A percentile compares a stretch with the other conserved stretches of the same genome.
Conservation (phyloP, 108 stramenopile genomes). For the Mayamaea pseudoterrestris region DNA sequence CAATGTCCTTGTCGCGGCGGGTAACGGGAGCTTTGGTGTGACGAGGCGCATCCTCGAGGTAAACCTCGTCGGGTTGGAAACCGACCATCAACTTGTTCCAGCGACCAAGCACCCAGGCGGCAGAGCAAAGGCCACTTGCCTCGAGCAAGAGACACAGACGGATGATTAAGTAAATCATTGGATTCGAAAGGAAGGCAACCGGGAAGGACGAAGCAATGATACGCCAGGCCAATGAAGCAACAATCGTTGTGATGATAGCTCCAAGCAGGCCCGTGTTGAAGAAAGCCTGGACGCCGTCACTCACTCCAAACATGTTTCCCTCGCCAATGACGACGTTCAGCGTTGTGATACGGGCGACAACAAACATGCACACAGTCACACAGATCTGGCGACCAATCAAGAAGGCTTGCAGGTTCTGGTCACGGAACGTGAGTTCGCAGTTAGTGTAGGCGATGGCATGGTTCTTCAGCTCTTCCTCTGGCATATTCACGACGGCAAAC, state of each 20-base stretch:
- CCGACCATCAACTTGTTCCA: constrained; percentile 29
- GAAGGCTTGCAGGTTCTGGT: constrained; percentile 26
- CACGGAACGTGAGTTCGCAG: constrained; percentile 24
- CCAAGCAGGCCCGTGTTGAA: constrained; percentile 57
- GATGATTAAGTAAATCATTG: constrained; percentile 40
- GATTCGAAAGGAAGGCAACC: constrained; percentile 44
- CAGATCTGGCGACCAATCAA: constrained; percentile 45
- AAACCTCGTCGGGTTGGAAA: constrained; percentile 46
- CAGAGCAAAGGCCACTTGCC: constrained; percentile 43
- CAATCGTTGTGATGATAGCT: constrained; percentile 58
- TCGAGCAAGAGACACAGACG: constrained; percentile 36
- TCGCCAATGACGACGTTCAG: constrained; percentile 15
- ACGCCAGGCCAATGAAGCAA: constrained; percentile 54
- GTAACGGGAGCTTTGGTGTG: too few species aligned
- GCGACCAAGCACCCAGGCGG: constrained; percentile 48
- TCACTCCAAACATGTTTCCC: constrained; percentile 38
- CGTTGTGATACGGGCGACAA: constrained; percentile 38
- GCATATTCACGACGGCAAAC: constrained; percentile 44
- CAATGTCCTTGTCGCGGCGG: too few species aligned
- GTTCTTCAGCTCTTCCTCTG: constrained; percentile 10
- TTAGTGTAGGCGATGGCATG: constrained; percentile 15
- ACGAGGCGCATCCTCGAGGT: too few species aligned
- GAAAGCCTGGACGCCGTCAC: constrained; percentile 36
- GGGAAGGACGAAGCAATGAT: constrained; percentile 54
- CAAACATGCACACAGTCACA: constrained; percentile 35